Evolutionary conservation across 257 asterid species (phyloP).

Genomic region (Verbena officinalis): DNA sequence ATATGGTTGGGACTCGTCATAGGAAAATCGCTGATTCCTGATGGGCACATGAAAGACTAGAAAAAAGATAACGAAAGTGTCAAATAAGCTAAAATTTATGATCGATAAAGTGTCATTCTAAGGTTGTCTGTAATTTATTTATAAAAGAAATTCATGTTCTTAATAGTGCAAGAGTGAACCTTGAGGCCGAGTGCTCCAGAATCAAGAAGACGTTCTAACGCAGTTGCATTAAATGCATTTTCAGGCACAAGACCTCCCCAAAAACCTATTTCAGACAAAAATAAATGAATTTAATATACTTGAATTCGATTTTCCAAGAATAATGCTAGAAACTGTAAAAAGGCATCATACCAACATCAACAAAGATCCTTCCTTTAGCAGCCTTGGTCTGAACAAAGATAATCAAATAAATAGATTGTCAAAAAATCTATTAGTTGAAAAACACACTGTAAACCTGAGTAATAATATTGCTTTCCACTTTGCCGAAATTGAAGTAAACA

Average conservation of each 20-base stretch:
- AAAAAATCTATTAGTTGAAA: no score
- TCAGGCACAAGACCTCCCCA: slow-evolving; percentile 99
- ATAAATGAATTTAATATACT: not conserved
- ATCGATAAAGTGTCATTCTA: no score
- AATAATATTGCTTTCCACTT: no score
- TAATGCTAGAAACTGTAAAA: slow-evolving; percentile 9
- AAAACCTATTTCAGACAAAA: slow-evolving; percentile 58
- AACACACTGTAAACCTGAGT: no score
- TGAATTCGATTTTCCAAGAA: slow-evolving; percentile 18
- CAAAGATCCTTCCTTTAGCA: slow-evolving; percentile 79
- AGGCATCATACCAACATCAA: slow-evolving; percentile 89
- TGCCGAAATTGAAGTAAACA: not conserved
- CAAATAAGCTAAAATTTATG: slow-evolving; percentile 11
- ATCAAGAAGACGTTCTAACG: slow-evolving; percentile 76
- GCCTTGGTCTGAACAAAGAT: slow-evolving; percentile 58
- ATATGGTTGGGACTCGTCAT: slow-evolving; percentile 89
- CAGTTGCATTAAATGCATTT: slow-evolving; percentile 74
- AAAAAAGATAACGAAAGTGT: slow-evolving; percentile 1
- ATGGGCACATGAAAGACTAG: slow-evolving; percentile 98
- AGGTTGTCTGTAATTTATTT: no score
- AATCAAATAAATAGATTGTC: slow-evolving; percentile 5
- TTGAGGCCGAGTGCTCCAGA: slow-evolving; percentile 98
- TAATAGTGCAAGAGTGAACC: slow-evolving; percentile 46
- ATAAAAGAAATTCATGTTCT: not conserved
- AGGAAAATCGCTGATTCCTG: slow-evolving; percentile 96